These are phyloP conservation scores for Leccinellum albellum DNA, from an alignment of 768 basidiomycete species.

Conservation along the genomic window DNA sequence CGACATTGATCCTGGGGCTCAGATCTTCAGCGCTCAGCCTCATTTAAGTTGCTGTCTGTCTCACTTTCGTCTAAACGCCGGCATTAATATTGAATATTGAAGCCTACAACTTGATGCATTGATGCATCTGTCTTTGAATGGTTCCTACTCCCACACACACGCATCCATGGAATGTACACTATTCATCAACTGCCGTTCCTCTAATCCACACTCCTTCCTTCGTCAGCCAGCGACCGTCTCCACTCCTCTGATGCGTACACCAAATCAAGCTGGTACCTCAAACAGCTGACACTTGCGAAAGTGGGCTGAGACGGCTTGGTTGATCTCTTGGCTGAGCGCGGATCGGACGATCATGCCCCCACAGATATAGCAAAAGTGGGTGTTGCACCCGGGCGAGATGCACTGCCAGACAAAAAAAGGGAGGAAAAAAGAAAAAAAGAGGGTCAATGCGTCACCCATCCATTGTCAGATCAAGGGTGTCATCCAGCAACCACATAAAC, in stretches of 20 bases:
- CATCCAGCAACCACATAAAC: background rate
- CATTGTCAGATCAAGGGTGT: background rate
- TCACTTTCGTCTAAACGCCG: background rate
- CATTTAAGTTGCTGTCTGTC: too few relatives aligned
- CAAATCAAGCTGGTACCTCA: constrained; percentile 27
- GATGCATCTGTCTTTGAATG: background rate
- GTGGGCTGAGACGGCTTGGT: constrained; percentile 29
- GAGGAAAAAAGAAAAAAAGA: too few relatives aligned
- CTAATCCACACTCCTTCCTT: background rate
- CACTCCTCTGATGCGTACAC: background rate
- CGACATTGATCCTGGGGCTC: background rate
- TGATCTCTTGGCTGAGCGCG: constrained; percentile 31
- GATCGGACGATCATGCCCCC: constrained; percentile 45
- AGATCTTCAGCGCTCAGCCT: too few relatives aligned
- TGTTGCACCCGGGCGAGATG: constrained; percentile 55
- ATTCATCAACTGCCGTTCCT: background rate
- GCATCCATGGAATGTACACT: background rate
- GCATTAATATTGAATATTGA: too few relatives aligned
- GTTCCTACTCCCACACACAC: background rate
- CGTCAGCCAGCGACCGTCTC: background rate
- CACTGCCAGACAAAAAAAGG: constrained; percentile 39
- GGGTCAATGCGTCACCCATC: background rate
- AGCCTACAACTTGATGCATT: too few relatives aligned
- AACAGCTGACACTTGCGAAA: constrained; percentile 35
- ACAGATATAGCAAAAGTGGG: constrained; percentile 55